These are phyloP conservation scores for Kingdonia uniflora DNA, from an alignment of 164 flowering plant species.

Conservation along the genomic window DNA sequence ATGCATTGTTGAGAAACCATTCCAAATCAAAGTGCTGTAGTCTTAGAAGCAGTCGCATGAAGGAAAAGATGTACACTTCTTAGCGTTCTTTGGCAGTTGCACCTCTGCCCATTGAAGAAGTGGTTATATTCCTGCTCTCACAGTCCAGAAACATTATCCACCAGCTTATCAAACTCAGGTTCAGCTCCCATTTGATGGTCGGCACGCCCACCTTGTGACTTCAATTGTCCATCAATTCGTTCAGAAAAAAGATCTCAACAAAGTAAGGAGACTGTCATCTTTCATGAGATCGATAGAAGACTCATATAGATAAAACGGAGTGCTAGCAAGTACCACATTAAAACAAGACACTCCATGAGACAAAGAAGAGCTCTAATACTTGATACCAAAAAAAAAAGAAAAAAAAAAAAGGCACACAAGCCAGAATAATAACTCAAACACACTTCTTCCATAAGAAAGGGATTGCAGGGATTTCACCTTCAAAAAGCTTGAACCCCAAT, in stretches of 20 bases:
- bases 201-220: constrained; percentile 60
- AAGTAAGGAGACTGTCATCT: constrained; percentile 47
- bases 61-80: constrained; percentile 70
- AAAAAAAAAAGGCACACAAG: too few species aligned
- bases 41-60: constrained; percentile 92
- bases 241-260: constrained; percentile 48
- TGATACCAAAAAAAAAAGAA: too few species aligned
- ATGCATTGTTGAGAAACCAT: constrained; percentile 78
- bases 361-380: constrained; percentile 38
- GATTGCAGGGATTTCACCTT: constrained; percentile 49
- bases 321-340: constrained; percentile 90
- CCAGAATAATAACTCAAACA: constrained; percentile 29
- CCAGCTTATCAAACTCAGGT: constrained; percentile 90
- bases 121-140: constrained; percentile 60
- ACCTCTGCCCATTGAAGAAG: constrained; percentile 87
- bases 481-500: constrained; percentile 57
- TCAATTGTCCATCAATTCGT: constrained; percentile 29
- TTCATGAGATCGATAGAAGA: constrained; percentile 33
- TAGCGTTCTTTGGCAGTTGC: constrained; percentile 82
- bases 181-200: constrained; percentile 94
- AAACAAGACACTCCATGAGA: constrained; percentile 36
- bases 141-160: constrained; percentile 66
- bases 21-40: constrained; percentile 62
- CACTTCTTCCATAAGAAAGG: constrained; percentile 42
- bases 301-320: constrained; percentile 78